phyloP scores from a whole-genome alignment of 2,329 filamentous ascomycete species.

The Claviceps capensis region DNA sequence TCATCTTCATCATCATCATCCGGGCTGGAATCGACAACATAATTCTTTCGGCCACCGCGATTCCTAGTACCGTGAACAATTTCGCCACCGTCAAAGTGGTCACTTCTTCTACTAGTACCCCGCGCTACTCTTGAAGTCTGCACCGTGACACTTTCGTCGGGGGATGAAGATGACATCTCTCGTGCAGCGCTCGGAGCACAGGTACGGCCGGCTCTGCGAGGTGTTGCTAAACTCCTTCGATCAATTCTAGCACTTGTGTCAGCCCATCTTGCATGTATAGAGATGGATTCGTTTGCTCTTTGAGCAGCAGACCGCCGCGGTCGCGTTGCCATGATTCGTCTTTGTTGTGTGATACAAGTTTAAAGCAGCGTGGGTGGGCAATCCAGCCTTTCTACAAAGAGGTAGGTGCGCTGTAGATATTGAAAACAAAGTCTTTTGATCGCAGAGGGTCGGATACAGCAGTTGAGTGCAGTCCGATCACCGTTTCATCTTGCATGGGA shows the following conservation, averaged over 20 bases:
- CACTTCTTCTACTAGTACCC: conserved; percentile 22
- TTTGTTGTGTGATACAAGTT: background rate
- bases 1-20: conserved; percentile 29
- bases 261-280: conserved; percentile 27
- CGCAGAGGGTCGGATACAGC: background rate
- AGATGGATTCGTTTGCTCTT: conserved; percentile 29
- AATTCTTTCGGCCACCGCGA: conserved; percentile 43
- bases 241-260: conserved; percentile 23
- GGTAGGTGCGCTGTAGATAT: background rate
- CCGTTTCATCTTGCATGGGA: background rate
- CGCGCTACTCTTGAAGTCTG: conserved; percentile 38
- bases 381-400: background rate
- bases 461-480: background rate
- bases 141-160: conserved; percentile 35
- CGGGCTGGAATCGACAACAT: conserved; percentile 42
- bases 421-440: background rate
- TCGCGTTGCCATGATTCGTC: conserved; percentile 29
- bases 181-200: conserved; percentile 28
- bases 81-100: conserved; percentile 30
- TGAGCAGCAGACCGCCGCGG: conserved; percentile 31
- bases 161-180: conserved; percentile 32
- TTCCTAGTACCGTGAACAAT: conserved; percentile 38
- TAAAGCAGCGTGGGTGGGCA: background rate
- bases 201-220: conserved; percentile 35
- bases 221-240: conserved; percentile 31